Conservation (phyloP, 345 rosid species). For the Rhodamnia rubescens region DNA sequence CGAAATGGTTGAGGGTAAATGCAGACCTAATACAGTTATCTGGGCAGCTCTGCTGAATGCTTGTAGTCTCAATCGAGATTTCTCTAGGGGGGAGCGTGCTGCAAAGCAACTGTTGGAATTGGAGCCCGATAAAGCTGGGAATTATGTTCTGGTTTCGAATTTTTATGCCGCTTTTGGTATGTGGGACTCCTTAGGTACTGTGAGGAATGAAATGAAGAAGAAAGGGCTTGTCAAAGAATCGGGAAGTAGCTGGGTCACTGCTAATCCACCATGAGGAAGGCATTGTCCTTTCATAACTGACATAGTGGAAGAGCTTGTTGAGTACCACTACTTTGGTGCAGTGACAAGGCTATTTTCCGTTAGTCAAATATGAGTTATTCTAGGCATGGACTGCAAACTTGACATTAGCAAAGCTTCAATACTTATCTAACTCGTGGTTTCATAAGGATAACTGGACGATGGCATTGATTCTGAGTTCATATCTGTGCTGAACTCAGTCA, state of each 20-base stretch:
- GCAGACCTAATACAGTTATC: constrained; percentile 21
- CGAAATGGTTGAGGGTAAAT: constrained; percentile 22
- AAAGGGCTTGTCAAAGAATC: constrained; percentile 43
- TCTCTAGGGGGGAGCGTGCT: constrained; percentile 40
- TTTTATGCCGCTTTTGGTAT: constrained; percentile 50
- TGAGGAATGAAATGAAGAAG: constrained; percentile 37
- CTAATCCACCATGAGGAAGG: background rate
- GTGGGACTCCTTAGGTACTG: constrained; percentile 47
- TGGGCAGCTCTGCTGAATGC: constrained; percentile 56
- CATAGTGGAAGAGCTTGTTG: background rate
- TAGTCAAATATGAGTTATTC: background rate
- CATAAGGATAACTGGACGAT: background rate
- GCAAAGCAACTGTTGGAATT: constrained; percentile 46
- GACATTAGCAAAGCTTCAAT: background rate
- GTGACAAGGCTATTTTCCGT: background rate
- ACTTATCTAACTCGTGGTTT: background rate
- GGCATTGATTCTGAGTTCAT: background rate
- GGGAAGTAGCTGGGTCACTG: constrained; percentile 46
- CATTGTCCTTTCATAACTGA: background rate
- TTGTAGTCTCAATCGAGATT: constrained; percentile 45
- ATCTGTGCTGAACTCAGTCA: background rate
- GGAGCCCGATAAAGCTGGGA: constrained; percentile 32
- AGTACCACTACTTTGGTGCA: background rate
- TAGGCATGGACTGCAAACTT: background rate
- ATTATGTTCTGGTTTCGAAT: constrained; percentile 43